Evolutionary conservation across 1,284 basidiomycete genomes (phyloP), one percentile per base, ranked within the genome.

Genomic region (Malassezia dermatis): DNA sequence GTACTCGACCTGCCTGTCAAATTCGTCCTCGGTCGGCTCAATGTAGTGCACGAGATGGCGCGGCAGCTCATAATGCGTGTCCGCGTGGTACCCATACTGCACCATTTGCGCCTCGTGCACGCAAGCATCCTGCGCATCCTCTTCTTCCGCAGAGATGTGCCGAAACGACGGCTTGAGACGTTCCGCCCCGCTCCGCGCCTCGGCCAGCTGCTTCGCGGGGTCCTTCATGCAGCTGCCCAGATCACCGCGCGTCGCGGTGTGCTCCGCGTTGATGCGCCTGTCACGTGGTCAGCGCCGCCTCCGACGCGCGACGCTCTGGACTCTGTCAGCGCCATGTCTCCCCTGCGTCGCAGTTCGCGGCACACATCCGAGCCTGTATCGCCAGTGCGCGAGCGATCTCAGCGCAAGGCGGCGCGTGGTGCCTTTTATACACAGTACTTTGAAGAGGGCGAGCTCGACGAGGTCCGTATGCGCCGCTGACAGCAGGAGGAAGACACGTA

Each of bases 1-100:
- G 79, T 99, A 99, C 75, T 98, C 94, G 43, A 96, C 93, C 71
- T 93, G 89, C 43, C 83, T 82, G 10, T 86, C 86, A 27, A 96
- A 82, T 61, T 98, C 94, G 50, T 82, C 83, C 75, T 99, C 93
- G 62, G 93, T 79, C 0, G 93, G 93, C 70, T 95, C 93, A 63
- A 93, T 86, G 74, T 91, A 83, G 43, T 88, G 84, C 71, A 93
- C 86, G 73, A 94, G 93, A 68, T 88, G 82, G 50, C 88, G 86
- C 6, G 88, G 87, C 61, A 83, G 78, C 60, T 78, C 78, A 71
- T 86, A 89, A 41, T 85, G 81, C 19, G 83, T 81, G 65, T 83
- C 83, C 66, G 89, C 84, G 69, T 89, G 89, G 77, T 64, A 74
- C 51, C 71, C 71, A 50, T 64, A 74, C 19, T 60, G 59, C 35